Conservation (phyloP, 2,329 filamentous ascomycete genomes). For the Chrysoporthe cubensis region DNA sequence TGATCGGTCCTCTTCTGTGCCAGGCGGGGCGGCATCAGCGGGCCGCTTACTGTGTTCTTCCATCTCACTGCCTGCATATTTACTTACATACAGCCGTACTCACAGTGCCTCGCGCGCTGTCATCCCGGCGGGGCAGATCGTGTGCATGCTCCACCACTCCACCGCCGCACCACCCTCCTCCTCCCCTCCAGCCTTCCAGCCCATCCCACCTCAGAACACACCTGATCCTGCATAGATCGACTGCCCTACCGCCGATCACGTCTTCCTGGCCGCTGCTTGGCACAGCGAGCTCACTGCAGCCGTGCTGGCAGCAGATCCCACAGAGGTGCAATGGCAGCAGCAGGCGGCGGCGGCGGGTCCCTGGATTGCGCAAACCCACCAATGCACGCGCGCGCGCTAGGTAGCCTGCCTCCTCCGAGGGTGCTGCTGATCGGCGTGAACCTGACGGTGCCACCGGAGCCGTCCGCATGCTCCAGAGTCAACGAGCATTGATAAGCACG, state of each 20-base stretch:
- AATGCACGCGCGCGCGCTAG: neutral
- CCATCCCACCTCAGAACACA: neutral
- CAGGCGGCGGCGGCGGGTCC: neutral
- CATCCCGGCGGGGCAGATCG: neutral
- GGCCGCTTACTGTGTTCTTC: constrained; percentile 5
- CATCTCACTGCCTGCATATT: neutral
- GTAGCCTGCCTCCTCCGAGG: neutral
- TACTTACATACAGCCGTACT: too few species aligned
- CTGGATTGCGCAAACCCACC: neutral
- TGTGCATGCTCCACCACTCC: neutral
- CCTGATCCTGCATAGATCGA: constrained; percentile 5
- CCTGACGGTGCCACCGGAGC: neutral
- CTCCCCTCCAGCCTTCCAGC: neutral
- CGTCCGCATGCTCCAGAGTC: neutral
- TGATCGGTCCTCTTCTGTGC: neutral
- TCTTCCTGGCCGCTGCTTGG: neutral
- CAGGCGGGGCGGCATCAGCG: neutral
- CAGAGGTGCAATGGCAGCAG: neutral
- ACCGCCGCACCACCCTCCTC: neutral
- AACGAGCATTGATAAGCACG: neutral
- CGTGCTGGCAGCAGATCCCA: neutral
- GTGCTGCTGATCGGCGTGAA: neutral
- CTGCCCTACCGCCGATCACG: neutral
- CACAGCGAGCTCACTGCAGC: too few species aligned
- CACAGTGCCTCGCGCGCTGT: too few species aligned